These are phyloP conservation scores for Mucor lusitanicus DNA, from an alignment of 371 early-diverging fungal genomes.

Conservation along the genomic window DNA sequence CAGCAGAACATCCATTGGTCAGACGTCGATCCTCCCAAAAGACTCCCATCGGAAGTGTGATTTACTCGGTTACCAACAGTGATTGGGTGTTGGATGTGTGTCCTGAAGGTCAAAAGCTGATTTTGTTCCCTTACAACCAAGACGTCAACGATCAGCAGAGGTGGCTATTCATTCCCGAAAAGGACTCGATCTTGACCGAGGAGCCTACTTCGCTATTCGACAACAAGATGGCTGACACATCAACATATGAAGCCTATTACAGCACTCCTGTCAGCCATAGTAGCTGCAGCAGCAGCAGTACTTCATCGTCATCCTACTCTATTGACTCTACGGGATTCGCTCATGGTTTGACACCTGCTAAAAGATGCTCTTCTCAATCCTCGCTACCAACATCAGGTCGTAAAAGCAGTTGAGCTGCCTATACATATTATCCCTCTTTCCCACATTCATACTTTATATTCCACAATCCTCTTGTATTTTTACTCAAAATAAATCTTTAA, in stretches of 20 bases:
- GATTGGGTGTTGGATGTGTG: constrained; percentile 47
- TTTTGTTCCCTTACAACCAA: constrained; percentile 7
- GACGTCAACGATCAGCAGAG: constrained; percentile 9
- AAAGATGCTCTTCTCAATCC: constrained; percentile 25
- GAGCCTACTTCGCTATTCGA: constrained; percentile 11
- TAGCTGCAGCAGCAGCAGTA: background rate
- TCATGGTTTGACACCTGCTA: constrained; percentile 35
- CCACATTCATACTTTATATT: background rate
- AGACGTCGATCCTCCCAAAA: background rate
- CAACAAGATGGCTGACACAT: background rate
- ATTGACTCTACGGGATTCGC: constrained; percentile 12
- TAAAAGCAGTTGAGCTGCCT: background rate
- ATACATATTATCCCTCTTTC: background rate
- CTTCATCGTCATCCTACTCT: background rate
- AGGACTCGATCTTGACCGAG: constrained; percentile 25
- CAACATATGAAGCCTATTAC: background rate
- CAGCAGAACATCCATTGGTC: constrained; percentile 3
- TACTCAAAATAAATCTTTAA: background rate
- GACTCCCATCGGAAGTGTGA: constrained; percentile 20
- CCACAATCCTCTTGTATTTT: background rate
- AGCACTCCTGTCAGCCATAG: background rate
- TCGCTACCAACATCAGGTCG: background rate
- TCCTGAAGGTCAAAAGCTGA: constrained; percentile 12
- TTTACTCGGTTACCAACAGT: constrained; percentile 32
- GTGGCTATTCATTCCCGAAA: constrained; percentile 31